These are phyloP conservation scores for Pestalotiopsis sp. DNA, from an alignment of 2,329 filamentous ascomycete genomes.

Conservation along the genomic window DNA sequence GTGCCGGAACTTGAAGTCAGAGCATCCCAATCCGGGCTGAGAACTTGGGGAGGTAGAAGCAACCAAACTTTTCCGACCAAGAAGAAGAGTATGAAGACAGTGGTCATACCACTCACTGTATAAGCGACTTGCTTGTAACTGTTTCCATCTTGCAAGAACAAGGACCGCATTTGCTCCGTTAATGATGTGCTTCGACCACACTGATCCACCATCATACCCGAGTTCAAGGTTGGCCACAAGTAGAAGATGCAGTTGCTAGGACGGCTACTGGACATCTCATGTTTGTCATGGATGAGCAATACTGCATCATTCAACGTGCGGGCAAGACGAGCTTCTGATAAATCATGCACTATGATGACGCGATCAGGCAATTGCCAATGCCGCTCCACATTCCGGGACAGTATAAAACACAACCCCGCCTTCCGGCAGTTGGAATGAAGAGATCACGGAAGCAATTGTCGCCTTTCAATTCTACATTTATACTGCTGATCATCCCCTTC, in stretches of 20 bases:
- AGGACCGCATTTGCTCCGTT: too few relatives aligned
- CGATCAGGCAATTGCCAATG: background rate
- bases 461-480: background rate
- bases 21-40: too few relatives aligned
- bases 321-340: background rate
- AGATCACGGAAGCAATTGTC: background rate
- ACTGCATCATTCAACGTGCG: background rate
- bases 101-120: too few relatives aligned
- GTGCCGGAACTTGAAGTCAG: too few relatives aligned
- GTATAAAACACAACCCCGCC: slow-evolving; percentile 7
- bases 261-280: background rate
- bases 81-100: too few relatives aligned
- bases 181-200: too few relatives aligned
- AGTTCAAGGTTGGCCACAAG: background rate
- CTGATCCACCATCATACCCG: too few relatives aligned
- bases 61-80: too few relatives aligned
- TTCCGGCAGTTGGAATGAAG: background rate
- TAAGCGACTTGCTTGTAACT: too few relatives aligned
- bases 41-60: too few relatives aligned
- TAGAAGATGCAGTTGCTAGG: background rate
- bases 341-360: slow-evolving; percentile 13
- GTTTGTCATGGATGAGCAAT: background rate
- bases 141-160: too few relatives aligned
- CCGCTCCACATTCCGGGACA: slow-evolving; percentile 9
- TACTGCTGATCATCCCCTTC: too few relatives aligned